phyloP scores from a whole-genome alignment of 2,329 filamentous ascomycete genomes.

The Thermomyces lanuginosus region DNA sequence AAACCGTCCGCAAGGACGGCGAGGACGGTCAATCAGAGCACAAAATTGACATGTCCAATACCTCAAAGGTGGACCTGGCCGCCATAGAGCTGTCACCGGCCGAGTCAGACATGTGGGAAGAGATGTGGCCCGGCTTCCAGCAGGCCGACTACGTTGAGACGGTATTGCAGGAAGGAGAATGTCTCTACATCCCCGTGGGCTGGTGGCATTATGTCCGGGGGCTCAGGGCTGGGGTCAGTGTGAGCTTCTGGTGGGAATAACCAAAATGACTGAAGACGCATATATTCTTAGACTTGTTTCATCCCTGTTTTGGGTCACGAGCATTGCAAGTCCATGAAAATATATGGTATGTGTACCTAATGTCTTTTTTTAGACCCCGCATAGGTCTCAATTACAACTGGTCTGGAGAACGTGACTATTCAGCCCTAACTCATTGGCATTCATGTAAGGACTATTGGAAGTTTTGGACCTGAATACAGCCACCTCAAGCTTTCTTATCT shows the following conservation, averaged over 20 bases:
- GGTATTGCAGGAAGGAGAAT: constrained; percentile 65
- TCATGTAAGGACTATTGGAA: no score
- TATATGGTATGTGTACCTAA: no score
- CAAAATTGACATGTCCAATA: constrained; percentile 77
- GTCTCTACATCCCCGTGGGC: constrained; percentile 74
- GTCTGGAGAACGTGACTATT: no score
- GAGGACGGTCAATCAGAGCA: constrained; percentile 6
- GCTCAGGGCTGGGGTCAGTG: constrained; percentile 73
- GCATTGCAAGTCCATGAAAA: no score
- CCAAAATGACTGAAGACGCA: no score
- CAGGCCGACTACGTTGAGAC: constrained; percentile 54
- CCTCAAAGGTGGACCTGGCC: constrained; percentile 62
- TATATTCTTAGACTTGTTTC: no score
- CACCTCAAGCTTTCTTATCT: no score
- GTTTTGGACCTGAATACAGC: no score
- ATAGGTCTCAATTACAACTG: no score
- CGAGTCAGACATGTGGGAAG: constrained; percentile 26
- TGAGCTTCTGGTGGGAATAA: constrained; percentile 90
- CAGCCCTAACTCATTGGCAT: no score
- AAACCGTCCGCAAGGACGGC: constrained; percentile 12
- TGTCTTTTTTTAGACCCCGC: no score
- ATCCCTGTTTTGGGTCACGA: no score
- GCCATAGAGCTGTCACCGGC: constrained; percentile 41
- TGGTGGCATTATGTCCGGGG: constrained; percentile 98
- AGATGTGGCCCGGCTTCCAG: constrained; percentile 39